phyloP scores from a whole-genome alignment of 371 early-diverging fungal genomes.

The Syncephalastrum contaminatum region DNA sequence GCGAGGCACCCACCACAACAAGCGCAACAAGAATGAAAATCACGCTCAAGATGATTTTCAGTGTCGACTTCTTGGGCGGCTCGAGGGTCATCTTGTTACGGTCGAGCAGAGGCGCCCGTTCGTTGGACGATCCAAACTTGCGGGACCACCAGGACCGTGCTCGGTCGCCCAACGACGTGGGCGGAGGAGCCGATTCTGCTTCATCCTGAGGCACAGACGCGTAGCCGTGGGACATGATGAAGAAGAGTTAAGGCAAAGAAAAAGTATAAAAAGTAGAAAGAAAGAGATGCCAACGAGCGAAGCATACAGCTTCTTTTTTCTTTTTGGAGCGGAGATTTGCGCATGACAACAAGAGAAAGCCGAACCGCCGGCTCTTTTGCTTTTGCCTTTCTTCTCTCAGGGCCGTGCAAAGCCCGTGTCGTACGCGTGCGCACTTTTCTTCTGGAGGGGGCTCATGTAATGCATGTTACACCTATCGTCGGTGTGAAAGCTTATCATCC shows the following conservation, averaged over 20 bases:
- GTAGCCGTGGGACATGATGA: constrained; percentile 15
- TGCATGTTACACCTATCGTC: too few species aligned
- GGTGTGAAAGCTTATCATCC: too few species aligned
- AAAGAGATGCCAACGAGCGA: too few species aligned
- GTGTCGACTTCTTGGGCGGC: constrained; percentile 26
- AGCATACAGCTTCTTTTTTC: neutral
- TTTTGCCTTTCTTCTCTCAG: too few species aligned
- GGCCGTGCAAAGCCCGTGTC: too few species aligned
- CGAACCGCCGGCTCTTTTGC: too few species aligned
- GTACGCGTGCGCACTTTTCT: too few species aligned
- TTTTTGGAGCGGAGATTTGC: constrained; percentile 7
- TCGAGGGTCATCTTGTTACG: constrained; percentile 37
- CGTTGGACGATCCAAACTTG: neutral
- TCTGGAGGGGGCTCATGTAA: too few species aligned
- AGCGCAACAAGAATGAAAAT: constrained; percentile 21
- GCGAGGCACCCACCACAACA: constrained; percentile 12
- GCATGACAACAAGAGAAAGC: too few species aligned
- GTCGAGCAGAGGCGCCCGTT: constrained; percentile 35
- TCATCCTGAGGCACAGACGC: constrained; percentile 16
- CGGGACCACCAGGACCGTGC: constrained; percentile 16
- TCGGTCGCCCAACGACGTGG: constrained; percentile 8
- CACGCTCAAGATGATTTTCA: constrained; percentile 20
- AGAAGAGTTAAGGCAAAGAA: neutral
- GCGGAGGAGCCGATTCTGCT: neutral
- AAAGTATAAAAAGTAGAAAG: constrained; percentile 2